Conservation (phyloP, 1,139 yeast genomes). For the Candida pseudocylindracea region DNA sequence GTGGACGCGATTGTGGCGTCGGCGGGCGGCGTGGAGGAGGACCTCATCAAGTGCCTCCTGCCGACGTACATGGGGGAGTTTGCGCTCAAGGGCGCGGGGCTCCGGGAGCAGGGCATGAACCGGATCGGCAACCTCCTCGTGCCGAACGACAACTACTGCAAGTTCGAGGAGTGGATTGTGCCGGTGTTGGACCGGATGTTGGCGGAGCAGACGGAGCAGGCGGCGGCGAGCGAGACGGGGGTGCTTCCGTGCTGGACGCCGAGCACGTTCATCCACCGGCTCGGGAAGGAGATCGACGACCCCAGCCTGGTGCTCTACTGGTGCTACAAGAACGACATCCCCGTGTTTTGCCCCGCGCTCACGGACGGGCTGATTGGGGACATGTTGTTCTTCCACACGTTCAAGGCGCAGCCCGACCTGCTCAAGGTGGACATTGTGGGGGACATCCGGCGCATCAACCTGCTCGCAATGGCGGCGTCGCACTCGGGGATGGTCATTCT, state of each 20-base stretch:
- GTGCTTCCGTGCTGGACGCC: conserved; percentile 58
- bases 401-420: conserved; percentile 79
- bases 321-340: conserved; percentile 94
- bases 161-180: conserved; percentile 95
- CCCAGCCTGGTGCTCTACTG: conserved; percentile 90
- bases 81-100: conserved; percentile 49
- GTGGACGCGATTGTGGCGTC: conserved; percentile 88
- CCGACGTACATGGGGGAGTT: conserved; percentile 93
- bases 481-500: conserved; percentile 88
- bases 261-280: conserved; percentile 69
- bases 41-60: conserved; percentile 83
- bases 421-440: conserved; percentile 80
- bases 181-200: conserved; percentile 76
- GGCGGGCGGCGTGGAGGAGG: conserved; percentile 98
- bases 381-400: conserved; percentile 95
- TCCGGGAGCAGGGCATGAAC: conserved; percentile 91
- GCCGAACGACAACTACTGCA: conserved; percentile 94
- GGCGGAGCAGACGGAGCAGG: conserved; percentile 66
- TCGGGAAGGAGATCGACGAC: conserved; percentile 88
- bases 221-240: conserved; percentile 18
- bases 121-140: conserved; percentile 92
- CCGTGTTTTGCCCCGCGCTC: conserved; percentile 89
- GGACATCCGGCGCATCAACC: conserved; percentile 77
- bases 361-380: conserved; percentile 98
- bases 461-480: conserved; percentile 90